Evolutionary conservation across 352 stramenopile genomes (phyloP).

Genomic region (Phytopythium aichiense): DNA sequence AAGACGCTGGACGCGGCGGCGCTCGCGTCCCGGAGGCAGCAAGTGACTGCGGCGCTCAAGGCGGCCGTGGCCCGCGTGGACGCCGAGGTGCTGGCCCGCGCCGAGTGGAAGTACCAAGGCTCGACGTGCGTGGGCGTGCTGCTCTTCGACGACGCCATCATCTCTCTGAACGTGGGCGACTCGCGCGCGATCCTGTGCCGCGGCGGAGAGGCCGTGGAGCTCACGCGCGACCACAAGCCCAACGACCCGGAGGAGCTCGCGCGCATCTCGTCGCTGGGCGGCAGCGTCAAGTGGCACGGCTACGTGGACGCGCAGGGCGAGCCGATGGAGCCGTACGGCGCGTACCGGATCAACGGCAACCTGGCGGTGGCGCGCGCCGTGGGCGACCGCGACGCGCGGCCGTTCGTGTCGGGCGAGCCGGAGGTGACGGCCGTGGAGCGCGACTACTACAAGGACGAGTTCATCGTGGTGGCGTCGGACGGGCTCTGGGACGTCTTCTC

Average conservation of each 20-base stretch:
- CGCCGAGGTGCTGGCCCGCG: constrained; percentile 48
- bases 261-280: constrained; percentile 75
- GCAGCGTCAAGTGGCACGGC: constrained; percentile 89
- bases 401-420: constrained; percentile 78
- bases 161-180: constrained; percentile 93
- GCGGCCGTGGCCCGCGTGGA: constrained; percentile 50
- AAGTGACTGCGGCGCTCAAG: constrained; percentile 36
- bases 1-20: constrained; percentile 22
- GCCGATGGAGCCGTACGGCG: constrained; percentile 87
- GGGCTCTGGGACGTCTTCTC: constrained; percentile 94
- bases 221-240: constrained; percentile 89
- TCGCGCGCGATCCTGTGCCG: constrained; percentile 92
- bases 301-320: constrained; percentile 78
- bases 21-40: constrained; percentile 20
- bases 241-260: constrained; percentile 76
- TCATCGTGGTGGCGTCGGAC: constrained; percentile 92
- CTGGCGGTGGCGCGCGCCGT: constrained; percentile 89
- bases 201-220: constrained; percentile 53
- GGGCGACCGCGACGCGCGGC: constrained; percentile 84
- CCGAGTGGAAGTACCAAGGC: constrained; percentile 79
- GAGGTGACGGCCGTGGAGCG: constrained; percentile 79
- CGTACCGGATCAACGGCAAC: constrained; percentile 92
- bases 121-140: constrained; percentile 74
- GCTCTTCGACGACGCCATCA: constrained; percentile 72
- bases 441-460: constrained; percentile 83